phyloP scores from a whole-genome alignment of 345 rosid species.

The Citrus trifoliata region DNA sequence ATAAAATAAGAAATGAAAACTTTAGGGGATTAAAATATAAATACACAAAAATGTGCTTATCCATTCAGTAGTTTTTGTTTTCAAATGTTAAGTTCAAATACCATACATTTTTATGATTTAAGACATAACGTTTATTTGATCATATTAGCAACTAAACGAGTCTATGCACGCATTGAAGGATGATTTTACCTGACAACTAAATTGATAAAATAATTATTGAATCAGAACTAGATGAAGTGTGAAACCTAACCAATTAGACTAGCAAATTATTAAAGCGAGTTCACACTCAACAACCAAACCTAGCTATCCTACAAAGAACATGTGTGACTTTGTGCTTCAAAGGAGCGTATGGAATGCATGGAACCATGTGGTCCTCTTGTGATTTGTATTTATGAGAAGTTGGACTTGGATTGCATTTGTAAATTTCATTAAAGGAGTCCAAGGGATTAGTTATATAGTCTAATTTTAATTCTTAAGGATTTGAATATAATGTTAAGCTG shows the following conservation, averaged over 20 bases:
- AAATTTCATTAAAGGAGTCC: not conserved
- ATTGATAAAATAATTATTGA: not conserved
- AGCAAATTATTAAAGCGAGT: not conserved
- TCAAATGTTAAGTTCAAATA: no score
- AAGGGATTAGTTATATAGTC: not conserved
- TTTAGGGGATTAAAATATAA: no score
- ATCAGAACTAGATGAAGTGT: not conserved
- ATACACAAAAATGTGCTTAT: no score
- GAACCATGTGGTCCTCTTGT: not conserved
- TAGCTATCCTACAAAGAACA: not conserved
- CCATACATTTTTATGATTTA: no score
- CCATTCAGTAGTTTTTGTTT: no score
- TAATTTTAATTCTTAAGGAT: not conserved
- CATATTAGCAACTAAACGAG: no score
- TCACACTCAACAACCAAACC: slow-evolving; percentile 16
- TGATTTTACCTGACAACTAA: not conserved
- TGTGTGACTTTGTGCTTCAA: not conserved
- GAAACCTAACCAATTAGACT: not conserved
- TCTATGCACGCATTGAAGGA: not conserved
- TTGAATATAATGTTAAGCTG: no score
- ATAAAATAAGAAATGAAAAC: no score
- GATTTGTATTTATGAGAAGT: slow-evolving; percentile 1
- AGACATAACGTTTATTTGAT: no score
- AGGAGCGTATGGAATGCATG: not conserved
- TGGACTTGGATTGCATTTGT: not conserved